Evolutionary conservation across 176 grass and related monocot genomes (phyloP).

Genomic region (Otatea glauca): DNA sequence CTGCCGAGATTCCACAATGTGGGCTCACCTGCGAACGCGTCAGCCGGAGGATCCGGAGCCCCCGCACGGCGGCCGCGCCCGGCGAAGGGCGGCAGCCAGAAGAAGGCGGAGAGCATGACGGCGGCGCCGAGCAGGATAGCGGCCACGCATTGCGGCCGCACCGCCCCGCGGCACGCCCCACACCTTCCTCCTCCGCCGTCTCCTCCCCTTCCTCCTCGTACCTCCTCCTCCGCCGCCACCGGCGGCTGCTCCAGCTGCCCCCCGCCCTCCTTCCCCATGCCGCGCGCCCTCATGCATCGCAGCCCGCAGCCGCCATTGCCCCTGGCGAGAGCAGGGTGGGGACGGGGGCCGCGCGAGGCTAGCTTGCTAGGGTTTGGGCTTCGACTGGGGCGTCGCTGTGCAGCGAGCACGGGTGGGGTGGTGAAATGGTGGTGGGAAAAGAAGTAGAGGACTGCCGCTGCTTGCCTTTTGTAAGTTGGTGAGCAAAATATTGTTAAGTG

Average conservation of each 20-base stretch:
- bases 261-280: slow-evolving; percentile 67
- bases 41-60: slow-evolving; percentile 32
- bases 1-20: slow-evolving; percentile 36
- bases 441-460: too few relatives aligned
- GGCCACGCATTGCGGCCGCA: slow-evolving; percentile 61
- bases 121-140: slow-evolving; percentile 66
- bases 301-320: slow-evolving; percentile 29
- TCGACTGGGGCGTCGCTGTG: not conserved
- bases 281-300: slow-evolving; percentile 48
- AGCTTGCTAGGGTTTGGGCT: not conserved
- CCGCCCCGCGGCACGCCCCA: slow-evolving; percentile 28
- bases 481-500: too few relatives aligned
- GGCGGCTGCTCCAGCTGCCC: slow-evolving; percentile 1
- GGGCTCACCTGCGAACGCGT: slow-evolving; percentile 55
- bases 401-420: slow-evolving; percentile 25
- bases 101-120: slow-evolving; percentile 64
- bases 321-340: not conserved
- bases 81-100: slow-evolving; percentile 77
- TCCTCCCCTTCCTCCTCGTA: not conserved
- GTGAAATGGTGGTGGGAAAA: not conserved
- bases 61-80: slow-evolving; percentile 34
- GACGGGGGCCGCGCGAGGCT: slow-evolving; percentile 1
- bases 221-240: slow-evolving; percentile 17
- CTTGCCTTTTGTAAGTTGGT: too few relatives aligned
- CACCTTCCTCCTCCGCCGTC: not conserved